These are phyloP conservation scores for Corymbia maculata DNA, from an alignment of 345 rosid species.

Conservation along the genomic window DNA sequence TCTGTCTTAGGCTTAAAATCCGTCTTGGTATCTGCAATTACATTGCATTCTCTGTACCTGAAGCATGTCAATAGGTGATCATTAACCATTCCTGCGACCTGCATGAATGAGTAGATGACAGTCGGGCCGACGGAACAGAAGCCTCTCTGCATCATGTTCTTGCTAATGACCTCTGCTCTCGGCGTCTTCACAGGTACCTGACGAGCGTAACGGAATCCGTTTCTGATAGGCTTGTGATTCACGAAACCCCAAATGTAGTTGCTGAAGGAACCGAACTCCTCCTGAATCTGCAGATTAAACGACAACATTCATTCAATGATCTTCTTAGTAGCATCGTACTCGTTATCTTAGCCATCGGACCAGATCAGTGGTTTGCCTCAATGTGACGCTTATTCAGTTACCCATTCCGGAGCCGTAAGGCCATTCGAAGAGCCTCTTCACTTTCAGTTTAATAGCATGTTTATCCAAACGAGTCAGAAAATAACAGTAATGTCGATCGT, in stretches of 20 bases:
- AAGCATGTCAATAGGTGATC: conserved; percentile 75
- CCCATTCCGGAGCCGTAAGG: not conserved
- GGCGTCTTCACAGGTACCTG: conserved; percentile 85
- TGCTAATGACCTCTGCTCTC: conserved; percentile 79
- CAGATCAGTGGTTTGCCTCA: not conserved
- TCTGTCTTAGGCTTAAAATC: conserved; percentile 12
- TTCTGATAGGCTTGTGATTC: conserved; percentile 48
- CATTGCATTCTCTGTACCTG: conserved; percentile 52
- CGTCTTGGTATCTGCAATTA: conserved; percentile 2
- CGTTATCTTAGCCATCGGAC: not conserved
- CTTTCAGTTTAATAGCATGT: not conserved
- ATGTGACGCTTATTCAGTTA: not conserved
- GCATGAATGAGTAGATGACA: conserved; percentile 80
- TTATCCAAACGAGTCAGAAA: not conserved
- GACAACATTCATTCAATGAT: not conserved
- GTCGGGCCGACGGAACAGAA: conserved; percentile 92
- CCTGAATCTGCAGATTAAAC: conserved; percentile 50
- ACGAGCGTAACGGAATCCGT: conserved; percentile 63
- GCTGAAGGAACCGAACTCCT: conserved; percentile 77
- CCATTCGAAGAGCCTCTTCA: not conserved
- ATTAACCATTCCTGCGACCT: conserved; percentile 65
- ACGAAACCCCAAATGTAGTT: conserved; percentile 77
- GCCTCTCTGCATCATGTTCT: conserved; percentile 89
- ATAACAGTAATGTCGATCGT: not conserved
- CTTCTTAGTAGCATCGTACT: not conserved